Percentiles rank a stretch among this genome's conserved stretches.
Evolutionary conservation across 2,329 filamentous ascomycete species (phyloP).

Genomic region (Dryadomyces sulphureus): DNA sequence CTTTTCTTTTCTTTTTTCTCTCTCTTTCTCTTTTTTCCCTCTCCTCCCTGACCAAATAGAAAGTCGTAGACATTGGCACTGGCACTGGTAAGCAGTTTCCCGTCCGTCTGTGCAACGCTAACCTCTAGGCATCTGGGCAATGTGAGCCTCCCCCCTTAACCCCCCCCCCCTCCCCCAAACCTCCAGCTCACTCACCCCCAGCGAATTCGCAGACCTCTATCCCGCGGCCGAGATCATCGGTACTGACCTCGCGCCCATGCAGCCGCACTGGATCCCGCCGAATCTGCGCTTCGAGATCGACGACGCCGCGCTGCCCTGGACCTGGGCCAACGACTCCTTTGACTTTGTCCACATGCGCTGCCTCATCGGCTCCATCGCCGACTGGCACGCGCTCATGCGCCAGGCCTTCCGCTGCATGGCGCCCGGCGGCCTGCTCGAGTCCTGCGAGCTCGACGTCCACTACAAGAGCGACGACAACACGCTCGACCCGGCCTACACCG

Average conservation of each 20-base stretch:
- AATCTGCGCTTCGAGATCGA: constrained; percentile 44
- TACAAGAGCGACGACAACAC: constrained; percentile 27
- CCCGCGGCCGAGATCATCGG: constrained; percentile 31
- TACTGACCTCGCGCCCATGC: constrained; percentile 41
- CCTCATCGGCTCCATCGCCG: background rate
- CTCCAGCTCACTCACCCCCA: constrained; percentile 12
- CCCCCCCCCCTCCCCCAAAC: too few species aligned
- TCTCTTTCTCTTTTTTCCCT: too few species aligned
- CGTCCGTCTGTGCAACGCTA: too few species aligned
- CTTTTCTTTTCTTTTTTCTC: too few species aligned
- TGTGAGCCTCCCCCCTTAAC: background rate
- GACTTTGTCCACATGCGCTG: constrained; percentile 39
- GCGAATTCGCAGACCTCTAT: constrained; percentile 30
- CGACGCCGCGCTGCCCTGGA: constrained; percentile 38
- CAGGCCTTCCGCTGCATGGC: background rate
- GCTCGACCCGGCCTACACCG: constrained; percentile 21
- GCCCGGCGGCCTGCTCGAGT: constrained; percentile 31
- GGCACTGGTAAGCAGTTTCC: background rate
- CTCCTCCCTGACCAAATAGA: background rate
- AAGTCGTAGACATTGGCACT: background rate
- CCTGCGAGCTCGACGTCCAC: constrained; percentile 27
- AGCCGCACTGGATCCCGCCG: constrained; percentile 39
- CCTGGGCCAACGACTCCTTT: constrained; percentile 27
- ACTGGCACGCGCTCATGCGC: background rate
- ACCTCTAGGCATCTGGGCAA: background rate